These are phyloP conservation scores for Lenzites betulinus DNA, from an alignment of 768 basidiomycete genomes.

Conservation along the genomic window DNA sequence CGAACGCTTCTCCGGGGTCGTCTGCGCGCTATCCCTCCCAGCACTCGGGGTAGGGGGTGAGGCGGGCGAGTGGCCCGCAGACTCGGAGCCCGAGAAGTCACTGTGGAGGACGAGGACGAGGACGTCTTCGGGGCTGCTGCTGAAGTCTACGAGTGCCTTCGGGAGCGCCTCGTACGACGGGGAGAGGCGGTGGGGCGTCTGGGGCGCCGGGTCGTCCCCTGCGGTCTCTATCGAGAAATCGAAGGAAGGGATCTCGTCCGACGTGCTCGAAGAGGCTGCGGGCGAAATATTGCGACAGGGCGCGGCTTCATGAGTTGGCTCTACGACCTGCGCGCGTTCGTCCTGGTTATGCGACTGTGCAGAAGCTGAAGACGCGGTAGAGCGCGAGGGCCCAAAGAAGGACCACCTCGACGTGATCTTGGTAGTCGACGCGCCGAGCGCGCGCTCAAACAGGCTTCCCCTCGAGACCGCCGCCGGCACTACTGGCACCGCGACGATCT, in stretches of 20 bases:
- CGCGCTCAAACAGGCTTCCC: not conserved
- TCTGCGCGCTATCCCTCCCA: conserved; percentile 8
- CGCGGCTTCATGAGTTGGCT: too few relatives aligned
- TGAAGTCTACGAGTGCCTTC: conserved; percentile 11
- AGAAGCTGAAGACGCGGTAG: not conserved
- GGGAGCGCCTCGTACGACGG: not conserved
- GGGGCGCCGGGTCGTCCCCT: not conserved
- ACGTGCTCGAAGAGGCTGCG: not conserved
- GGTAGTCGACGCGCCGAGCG: not conserved
- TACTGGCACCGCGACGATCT: conserved; percentile 15
- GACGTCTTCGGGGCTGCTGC: conserved; percentile 17
- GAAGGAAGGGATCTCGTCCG: not conserved
- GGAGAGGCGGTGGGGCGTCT: not conserved
- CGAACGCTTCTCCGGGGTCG: conserved; percentile 21
- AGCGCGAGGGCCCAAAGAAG: conserved; percentile 1
- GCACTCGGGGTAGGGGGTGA: conserved; percentile 5
- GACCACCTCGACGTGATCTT: conserved; percentile 3
- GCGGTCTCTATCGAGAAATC: not conserved
- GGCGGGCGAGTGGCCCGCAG: too few relatives aligned
- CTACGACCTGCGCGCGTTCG: not conserved
- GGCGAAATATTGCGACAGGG: not conserved
- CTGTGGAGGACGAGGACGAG: conserved; percentile 23
- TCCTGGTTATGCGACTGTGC: not conserved
- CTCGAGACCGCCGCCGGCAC: not conserved
- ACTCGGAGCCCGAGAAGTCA: conserved; percentile 15